phyloP scores from a whole-genome alignment of 2,329 filamentous ascomycete species.

The Penicillium corylophilum region DNA sequence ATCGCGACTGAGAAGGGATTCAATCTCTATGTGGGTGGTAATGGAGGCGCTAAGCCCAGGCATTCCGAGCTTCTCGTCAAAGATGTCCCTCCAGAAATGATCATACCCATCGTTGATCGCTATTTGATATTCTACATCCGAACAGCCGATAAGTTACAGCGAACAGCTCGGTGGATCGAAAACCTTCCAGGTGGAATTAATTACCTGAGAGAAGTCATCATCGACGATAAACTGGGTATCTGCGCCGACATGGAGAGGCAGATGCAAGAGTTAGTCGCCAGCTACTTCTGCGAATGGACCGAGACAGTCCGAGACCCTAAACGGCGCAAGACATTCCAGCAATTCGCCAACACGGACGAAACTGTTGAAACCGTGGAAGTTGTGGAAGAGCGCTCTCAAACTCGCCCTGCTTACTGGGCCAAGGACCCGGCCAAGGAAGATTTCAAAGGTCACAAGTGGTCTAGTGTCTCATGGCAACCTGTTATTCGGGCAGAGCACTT shows the following conservation, averaged over 20 bases:
- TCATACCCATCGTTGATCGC: slow-evolving; percentile 80
- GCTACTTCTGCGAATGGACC: slow-evolving; percentile 90
- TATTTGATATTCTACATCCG: slow-evolving; percentile 94
- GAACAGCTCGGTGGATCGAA: slow-evolving; percentile 86
- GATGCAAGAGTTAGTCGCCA: slow-evolving; percentile 80
- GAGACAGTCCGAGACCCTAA: slow-evolving; percentile 71
- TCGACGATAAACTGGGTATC: slow-evolving; percentile 84
- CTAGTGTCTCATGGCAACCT: slow-evolving; percentile 71
- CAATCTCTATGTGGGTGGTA: slow-evolving; percentile 88
- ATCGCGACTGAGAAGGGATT: slow-evolving; percentile 92
- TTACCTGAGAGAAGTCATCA: slow-evolving; percentile 77
- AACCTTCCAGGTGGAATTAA: slow-evolving; percentile 77
- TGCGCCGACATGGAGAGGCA: slow-evolving; percentile 79
- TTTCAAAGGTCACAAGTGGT: slow-evolving; percentile 70
- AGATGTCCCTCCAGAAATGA: slow-evolving; percentile 78
- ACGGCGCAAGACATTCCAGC: slow-evolving; percentile 68
- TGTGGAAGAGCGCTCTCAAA: slow-evolving; percentile 70
- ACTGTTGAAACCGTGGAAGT: slow-evolving; percentile 67
- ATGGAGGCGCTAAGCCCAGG: slow-evolving; percentile 80
- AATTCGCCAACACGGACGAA: slow-evolving; percentile 83
- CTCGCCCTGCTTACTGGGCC: slow-evolving; percentile 75
- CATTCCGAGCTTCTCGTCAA: slow-evolving; percentile 83
- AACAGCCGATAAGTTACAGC: slow-evolving; percentile 84
- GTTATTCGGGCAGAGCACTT: slow-evolving; percentile 72
- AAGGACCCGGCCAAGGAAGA: slow-evolving; percentile 66